A percentile compares a stretch with the other conserved stretches of the same genome.
These are phyloP conservation scores for Boletus smithii DNA, from an alignment of 1,284 basidiomycete genomes.

Conservation along the genomic window DNA sequence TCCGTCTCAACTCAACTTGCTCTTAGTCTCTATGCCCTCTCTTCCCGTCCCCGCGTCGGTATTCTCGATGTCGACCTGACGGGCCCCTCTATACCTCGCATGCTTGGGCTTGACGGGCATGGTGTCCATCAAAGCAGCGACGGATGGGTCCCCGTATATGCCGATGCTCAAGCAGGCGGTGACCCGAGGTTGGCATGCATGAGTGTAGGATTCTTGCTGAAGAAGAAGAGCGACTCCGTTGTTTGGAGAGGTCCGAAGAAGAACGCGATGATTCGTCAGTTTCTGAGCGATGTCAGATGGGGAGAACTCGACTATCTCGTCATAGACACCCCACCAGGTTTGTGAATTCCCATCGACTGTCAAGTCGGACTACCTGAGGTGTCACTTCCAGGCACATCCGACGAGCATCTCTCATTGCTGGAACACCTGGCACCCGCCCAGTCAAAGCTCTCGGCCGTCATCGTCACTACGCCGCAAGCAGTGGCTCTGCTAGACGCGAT, in stretches of 20 bases:
- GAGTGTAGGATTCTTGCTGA: slow-evolving; percentile 94
- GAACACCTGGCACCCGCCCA: slow-evolving; percentile 90
- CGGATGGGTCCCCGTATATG: slow-evolving; percentile 98
- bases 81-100: slow-evolving; percentile 94
- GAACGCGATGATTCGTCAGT: slow-evolving; percentile 99
- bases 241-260: slow-evolving; percentile 99
- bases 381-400: slow-evolving; percentile 79
- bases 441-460: slow-evolving; percentile 74
- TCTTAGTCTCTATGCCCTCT: slow-evolving; percentile 73
- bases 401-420: slow-evolving; percentile 94
- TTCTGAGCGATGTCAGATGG: slow-evolving; percentile 95
- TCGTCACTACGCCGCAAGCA: slow-evolving; percentile 97
- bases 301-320: slow-evolving; percentile 95
- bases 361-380: slow-evolving; percentile 6
- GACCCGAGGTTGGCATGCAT: slow-evolving; percentile 83
- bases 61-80: slow-evolving; percentile 96
- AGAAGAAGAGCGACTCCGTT: slow-evolving; percentile 87
- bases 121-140: slow-evolving; percentile 90
- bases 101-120: slow-evolving; percentile 90
- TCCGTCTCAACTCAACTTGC: slow-evolving; percentile 93
- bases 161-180: slow-evolving; percentile 54
- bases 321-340: slow-evolving; percentile 96
- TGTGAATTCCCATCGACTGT: slow-evolving; percentile 27
- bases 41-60: slow-evolving; percentile 71
- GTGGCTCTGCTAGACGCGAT: slow-evolving; percentile 93